These are phyloP conservation scores for Rubia yunnanensis DNA, from an alignment of 257 asterid species.

Conservation along the genomic window DNA sequence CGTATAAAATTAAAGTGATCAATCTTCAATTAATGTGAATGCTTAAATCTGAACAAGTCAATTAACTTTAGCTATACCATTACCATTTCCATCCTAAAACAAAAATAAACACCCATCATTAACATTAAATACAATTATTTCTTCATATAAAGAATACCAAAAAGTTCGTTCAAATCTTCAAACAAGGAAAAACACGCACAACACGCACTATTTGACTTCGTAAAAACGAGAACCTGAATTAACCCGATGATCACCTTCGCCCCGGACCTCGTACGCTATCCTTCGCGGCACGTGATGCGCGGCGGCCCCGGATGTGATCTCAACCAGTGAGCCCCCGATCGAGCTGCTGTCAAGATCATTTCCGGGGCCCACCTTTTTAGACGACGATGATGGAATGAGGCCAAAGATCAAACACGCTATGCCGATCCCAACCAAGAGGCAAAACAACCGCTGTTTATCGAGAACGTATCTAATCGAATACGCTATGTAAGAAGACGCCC, in stretches of 20 bases:
- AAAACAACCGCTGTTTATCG: constrained; percentile 44
- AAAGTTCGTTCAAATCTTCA: too few relatives aligned
- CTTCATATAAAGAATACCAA: too few relatives aligned
- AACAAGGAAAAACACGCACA: neutral
- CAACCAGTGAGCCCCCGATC: neutral
- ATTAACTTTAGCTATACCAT: too few relatives aligned
- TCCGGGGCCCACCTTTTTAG: too few relatives aligned
- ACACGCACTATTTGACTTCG: neutral
- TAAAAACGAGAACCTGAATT: constrained; percentile 9
- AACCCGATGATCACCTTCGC: neutral
- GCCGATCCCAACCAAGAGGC: constrained; percentile 44
- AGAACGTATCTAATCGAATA: constrained; percentile 39
- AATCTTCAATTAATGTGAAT: too few relatives aligned
- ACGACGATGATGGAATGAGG: constrained; percentile 8
- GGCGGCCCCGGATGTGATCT: neutral
- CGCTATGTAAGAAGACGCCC: constrained; percentile 1
- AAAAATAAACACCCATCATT: too few relatives aligned
- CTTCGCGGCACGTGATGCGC: constrained; percentile 6
- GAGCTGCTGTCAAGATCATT: too few relatives aligned
- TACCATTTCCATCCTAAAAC: too few relatives aligned
- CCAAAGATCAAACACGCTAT: constrained; percentile 29
- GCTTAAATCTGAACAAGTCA: too few relatives aligned
- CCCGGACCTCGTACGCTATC: constrained; percentile 4
- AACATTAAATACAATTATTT: too few relatives aligned
- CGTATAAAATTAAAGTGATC: too few relatives aligned